Evolutionary conservation across 1,139 yeast genomes (phyloP), one percentile per base, ranked within the genome.

Genomic region (Scheffersomyces parashehatae): DNA sequence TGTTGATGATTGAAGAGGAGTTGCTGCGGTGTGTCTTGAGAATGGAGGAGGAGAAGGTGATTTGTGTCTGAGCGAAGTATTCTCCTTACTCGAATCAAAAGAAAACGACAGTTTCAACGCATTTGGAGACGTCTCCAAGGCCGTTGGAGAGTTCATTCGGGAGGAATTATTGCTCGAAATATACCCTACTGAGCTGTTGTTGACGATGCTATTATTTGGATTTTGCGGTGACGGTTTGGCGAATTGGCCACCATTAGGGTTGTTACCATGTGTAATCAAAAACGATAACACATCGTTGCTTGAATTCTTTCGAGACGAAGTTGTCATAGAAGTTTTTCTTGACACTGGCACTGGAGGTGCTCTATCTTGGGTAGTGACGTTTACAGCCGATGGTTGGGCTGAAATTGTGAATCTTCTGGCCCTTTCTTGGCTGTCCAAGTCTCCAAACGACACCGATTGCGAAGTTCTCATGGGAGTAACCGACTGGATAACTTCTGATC

Each of bases 371-470:
- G 43, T 40, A 29, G 55, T 38, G 24, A 59, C 53, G 36, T 57
- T 59, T 12, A 48, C 58, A 16, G 55, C 40, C 41, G 60, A 58
- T 1, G 79, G 79, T 43, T 74, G 77, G 2, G 79, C 74, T 7
- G 74, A 64, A 16, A 74, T 74, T 10, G 79, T 74, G 54, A 74
- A 73, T 38, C 79, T 53, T 41, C 79, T 55, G 15, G 72, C 58
- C 36, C 72, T 60, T 39, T 74, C 79, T 45, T 64, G 72, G 29
- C 52, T 53, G 36, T 73, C 75, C 43, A 63, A 53, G 40, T 70
- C 74, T 31, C 68, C 61, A 48, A 74, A 74, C 3, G 78, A 72
- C 7, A 74, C 79, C 24, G 68, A 52, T 41, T 55, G 63, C 36
- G 46, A 42, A 41, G 50, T 40, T 26, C 40, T 50, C 20, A 44